Base-by-base conservation (phyloP, 768 basidiomycete species). In the Suillus subalutaceus region DNA sequence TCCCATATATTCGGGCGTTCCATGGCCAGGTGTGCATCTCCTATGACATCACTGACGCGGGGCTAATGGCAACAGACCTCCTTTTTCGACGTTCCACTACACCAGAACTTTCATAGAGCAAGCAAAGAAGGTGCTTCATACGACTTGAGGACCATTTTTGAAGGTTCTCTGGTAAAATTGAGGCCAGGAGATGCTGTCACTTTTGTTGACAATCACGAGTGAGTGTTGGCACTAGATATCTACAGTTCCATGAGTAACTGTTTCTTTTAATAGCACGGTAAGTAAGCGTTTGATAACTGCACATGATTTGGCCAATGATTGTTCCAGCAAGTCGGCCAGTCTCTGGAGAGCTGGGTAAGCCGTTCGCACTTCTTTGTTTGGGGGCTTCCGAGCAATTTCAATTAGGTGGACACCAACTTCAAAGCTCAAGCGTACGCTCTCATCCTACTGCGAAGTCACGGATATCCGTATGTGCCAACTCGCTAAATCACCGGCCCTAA, bases 131-230 rank as follows among this genome's bases (percentile, higher is more conserved):
- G 89, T 38, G 81, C 83, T 43, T 79, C 82, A 20, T 97, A 88
- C 71, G 95, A 97, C 77, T 82, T 98, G 56, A 81, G 94, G 67
- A 85, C 74, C 40, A 89, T 98, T 67, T 79, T 96, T 48, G 81
- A 90, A 62, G 81, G 84, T 56, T 90, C 92, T 1, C 75, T 98
- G 13, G 83, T 93, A 20, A 82, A 89, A 64, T 72, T 79, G 4
- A 84, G 87, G 66, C 94, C 96, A 3, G 80, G 84, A 35, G 92
- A 95, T 73, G 92, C 95, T 5, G 93, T 97, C 6, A 94, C 93
- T 0, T 94, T 94, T 72, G 93, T 94, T 8, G 93, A 95, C 71
- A 95, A 94, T 75, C 93, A 95, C 69, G 93, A 95, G 93, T 93
- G 68, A 77, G 90, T 79, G 12, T 44, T 62, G 2, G 13, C 1